phyloP scores from a whole-genome alignment of 202 grass and related monocot species.

The Carex sylvatica region DNA sequence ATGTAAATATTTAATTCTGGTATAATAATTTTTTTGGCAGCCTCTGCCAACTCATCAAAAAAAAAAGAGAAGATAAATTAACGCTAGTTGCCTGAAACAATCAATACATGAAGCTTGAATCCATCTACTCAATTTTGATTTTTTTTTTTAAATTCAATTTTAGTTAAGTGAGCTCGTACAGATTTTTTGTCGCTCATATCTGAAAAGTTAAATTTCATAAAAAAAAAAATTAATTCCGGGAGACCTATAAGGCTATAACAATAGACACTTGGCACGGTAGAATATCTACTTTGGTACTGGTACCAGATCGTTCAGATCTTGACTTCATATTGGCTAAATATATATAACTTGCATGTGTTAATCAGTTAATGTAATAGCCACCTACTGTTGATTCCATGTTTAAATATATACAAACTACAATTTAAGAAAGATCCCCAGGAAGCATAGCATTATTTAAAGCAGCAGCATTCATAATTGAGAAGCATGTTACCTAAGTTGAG shows the following conservation, averaged over 20 bases:
- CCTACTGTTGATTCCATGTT: neutral
- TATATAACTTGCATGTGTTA: neutral
- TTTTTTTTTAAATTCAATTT: no score
- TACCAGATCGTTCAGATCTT: neutral
- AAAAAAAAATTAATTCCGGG: no score
- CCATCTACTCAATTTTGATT: no score
- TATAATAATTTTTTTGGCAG: no score
- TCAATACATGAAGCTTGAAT: no score
- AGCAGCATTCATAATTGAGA: slow-evolving; percentile 21
- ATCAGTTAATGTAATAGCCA: neutral
- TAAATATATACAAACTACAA: neutral
- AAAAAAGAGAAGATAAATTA: no score
- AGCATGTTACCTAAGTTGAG: slow-evolving; percentile 31
- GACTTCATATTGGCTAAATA: neutral
- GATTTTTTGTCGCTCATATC: no score
- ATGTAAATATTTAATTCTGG: no score
- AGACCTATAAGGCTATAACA: neutral
- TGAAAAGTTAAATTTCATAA: no score
- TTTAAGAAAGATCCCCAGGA: slow-evolving; percentile 6
- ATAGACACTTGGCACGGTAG: neutral
- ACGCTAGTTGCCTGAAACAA: no score
- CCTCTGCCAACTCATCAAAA: no score
- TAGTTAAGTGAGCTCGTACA: no score
- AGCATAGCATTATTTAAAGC: slow-evolving; percentile 11
- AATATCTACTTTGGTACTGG: neutral